Evolutionary conservation across 805 yeast genomes (phyloP).

Genomic region (Candida wancherniae): DNA sequence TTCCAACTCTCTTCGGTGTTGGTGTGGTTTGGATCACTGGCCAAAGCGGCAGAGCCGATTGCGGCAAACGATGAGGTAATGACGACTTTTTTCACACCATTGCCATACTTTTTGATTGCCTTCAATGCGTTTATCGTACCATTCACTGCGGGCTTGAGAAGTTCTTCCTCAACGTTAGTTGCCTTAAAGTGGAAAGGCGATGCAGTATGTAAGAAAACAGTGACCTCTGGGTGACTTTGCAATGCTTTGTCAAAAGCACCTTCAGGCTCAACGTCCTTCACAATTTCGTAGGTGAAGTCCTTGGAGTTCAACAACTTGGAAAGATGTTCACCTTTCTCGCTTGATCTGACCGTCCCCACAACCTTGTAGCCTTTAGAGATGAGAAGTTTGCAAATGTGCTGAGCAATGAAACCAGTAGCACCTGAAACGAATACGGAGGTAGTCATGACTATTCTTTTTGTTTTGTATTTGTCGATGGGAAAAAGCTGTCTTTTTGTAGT

Average conservation of each 20-base stretch:
- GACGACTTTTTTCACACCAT: conserved; percentile 10
- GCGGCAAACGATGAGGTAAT: conserved; percentile 14
- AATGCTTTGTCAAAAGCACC: conserved; percentile 48
- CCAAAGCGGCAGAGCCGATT: conserved; percentile 12
- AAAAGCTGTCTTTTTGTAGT: no score
- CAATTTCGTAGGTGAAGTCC: conserved; percentile 40
- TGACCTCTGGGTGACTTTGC: conserved; percentile 45
- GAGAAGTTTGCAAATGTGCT: conserved; percentile 20
- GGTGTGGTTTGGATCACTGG: conserved; percentile 23
- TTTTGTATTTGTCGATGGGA: no score
- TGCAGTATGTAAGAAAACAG: conserved; percentile 57
- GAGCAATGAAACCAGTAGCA: conserved; percentile 33
- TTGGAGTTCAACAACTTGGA: conserved; percentile 23
- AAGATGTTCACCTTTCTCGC: conserved; percentile 18
- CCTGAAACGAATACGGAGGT: conserved; percentile 27
- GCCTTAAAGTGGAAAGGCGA: conserved; percentile 51
- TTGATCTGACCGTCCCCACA: conserved; percentile 25
- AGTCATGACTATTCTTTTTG: no score
- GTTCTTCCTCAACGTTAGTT: conserved; percentile 43
- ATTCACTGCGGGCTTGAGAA: conserved; percentile 49
- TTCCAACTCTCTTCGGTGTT: conserved; percentile 46
- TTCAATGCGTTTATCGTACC: conserved; percentile 16
- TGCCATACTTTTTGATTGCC: conserved; percentile 11
- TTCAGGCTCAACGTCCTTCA: conserved; percentile 41
- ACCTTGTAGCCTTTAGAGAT: conserved; percentile 21